These are phyloP conservation scores for Bipolaris gigantea DNA, from an alignment of 2,329 filamentous ascomycete species.

Conservation along the genomic window DNA sequence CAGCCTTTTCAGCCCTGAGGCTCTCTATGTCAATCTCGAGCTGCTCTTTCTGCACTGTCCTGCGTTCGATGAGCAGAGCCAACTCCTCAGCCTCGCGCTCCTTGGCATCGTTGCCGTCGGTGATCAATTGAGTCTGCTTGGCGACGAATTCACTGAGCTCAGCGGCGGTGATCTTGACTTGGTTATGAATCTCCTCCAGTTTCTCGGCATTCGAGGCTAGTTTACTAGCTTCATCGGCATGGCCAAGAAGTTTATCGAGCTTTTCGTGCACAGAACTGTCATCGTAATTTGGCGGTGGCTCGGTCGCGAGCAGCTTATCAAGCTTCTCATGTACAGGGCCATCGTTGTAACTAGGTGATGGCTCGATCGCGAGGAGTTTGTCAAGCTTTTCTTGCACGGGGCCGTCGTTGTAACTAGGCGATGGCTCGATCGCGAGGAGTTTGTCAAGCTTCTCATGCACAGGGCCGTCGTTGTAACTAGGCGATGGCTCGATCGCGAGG, in stretches of 20 bases:
- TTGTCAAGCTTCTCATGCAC: slow-evolving; percentile 56
- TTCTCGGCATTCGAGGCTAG: slow-evolving; percentile 76
- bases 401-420: slow-evolving; percentile 57
- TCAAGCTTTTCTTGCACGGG: slow-evolving; percentile 60
- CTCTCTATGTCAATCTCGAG: slow-evolving; percentile 52
- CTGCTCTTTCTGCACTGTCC: slow-evolving; percentile 66
- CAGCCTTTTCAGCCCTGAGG: slow-evolving; percentile 55
- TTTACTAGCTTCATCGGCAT: slow-evolving; percentile 65
- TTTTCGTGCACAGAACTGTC: slow-evolving; percentile 61
- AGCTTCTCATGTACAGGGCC: slow-evolving; percentile 55
- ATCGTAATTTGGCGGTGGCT: slow-evolving; percentile 20
- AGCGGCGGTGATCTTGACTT: slow-evolving; percentile 80
- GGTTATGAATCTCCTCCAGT: slow-evolving; percentile 84
- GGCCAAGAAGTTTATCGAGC: slow-evolving; percentile 58
- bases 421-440: slow-evolving; percentile 53
- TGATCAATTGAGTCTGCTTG: slow-evolving; percentile 72
- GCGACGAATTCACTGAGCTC: slow-evolving; percentile 83
- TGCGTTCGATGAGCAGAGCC: slow-evolving; percentile 76
- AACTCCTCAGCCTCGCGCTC: slow-evolving; percentile 81
- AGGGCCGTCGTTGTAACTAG: slow-evolving; percentile 48
- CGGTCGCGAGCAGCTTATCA: slow-evolving; percentile 55
- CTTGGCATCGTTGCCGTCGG: slow-evolving; percentile 75
- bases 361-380: slow-evolving; percentile 54
- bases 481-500: slow-evolving; percentile 49
- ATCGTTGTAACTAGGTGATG: slow-evolving; percentile 43